Evolutionary conservation across 805 yeast genomes (phyloP).

Genomic region (Grigorovia yakushimaensis): DNA sequence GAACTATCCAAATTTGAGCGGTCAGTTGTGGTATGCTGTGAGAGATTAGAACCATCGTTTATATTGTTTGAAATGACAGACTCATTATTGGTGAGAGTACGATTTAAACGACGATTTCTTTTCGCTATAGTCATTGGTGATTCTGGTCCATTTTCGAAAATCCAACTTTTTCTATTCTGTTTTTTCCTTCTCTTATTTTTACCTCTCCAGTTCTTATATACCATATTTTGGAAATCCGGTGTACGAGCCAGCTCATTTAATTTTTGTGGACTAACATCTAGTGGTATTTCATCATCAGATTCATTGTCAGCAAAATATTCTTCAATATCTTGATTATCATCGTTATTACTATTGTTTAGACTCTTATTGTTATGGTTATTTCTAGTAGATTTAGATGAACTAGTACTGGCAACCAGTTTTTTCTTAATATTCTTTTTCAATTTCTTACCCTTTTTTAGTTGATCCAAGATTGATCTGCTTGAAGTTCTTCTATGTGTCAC

Average conservation of each 20-base stretch:
- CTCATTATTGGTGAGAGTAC: neutral
- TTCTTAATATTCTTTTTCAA: conserved; percentile 13
- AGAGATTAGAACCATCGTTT: neutral
- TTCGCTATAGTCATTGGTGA: neutral
- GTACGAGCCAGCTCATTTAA: conserved; percentile 26
- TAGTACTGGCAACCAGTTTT: conserved; percentile 4
- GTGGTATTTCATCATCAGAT: conserved; percentile 18
- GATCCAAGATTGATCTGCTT: conserved; percentile 8
- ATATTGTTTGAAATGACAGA: neutral
- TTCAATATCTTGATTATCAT: conserved; percentile 7
- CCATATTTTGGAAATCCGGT: conserved; percentile 40
- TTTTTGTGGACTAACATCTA: conserved; percentile 10
- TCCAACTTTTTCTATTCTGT: conserved; percentile 6
- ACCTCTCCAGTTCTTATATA: conserved; percentile 24
- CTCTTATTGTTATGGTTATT: too few relatives aligned
- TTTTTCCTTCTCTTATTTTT: conserved; percentile 19
- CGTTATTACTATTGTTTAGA: too few relatives aligned
- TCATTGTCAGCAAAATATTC: conserved; percentile 23
- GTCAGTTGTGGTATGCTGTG: neutral
- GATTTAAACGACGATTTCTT: neutral
- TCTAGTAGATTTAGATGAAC: neutral
- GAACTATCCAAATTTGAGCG: conserved; percentile 8
- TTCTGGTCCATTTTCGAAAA: conserved; percentile 15
- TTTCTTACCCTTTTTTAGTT: conserved; percentile 14
- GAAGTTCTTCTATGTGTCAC: neutral